phyloP scores from a whole-genome alignment of 164 flowering plant genomes.

The Liquidambar formosana region DNA sequence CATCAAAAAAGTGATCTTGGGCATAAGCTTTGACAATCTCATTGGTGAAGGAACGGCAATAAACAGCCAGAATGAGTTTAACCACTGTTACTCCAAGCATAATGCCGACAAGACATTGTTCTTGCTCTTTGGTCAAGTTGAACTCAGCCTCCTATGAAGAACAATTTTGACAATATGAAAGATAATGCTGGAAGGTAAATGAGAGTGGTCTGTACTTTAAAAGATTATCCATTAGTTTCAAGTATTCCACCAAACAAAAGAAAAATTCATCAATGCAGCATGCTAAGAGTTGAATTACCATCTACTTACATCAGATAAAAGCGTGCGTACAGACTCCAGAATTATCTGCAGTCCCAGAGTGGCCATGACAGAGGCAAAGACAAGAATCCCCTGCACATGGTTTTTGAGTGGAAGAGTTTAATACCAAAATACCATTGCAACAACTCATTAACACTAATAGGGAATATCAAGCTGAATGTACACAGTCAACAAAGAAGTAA shows the following conservation, averaged over 20 bases:
- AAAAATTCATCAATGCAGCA: not conserved
- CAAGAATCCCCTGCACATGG: constrained; percentile 80
- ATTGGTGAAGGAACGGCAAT: constrained; percentile 80
- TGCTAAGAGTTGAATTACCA: not conserved
- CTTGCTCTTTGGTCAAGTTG: constrained; percentile 62
- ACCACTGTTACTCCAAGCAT: constrained; percentile 82
- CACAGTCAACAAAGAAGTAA: no score
- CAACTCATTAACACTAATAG: not conserved
- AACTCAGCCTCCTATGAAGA: constrained; percentile 51
- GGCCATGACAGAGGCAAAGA: constrained; percentile 96
- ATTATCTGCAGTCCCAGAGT: constrained; percentile 90
- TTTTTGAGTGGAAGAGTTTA: not conserved
- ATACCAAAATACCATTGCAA: not conserved
- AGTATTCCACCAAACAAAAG: not conserved
- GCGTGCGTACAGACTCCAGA: constrained; percentile 68
- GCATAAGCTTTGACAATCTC: constrained; percentile 96
- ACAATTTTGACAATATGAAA: not conserved
- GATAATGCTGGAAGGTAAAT: not conserved
- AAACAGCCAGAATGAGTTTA: constrained; percentile 57
- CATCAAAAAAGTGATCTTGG: constrained; percentile 94
- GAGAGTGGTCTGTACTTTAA: not conserved
- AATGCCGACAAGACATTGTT: constrained; percentile 73
- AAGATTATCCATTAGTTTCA: not conserved
- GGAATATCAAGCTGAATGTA: not conserved
- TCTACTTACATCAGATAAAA: constrained; percentile 60